Percentiles rank a stretch among this genome's conserved stretches.
These are phyloP conservation scores for Carex myosuroides DNA, from an alignment of 176 grass and related monocot genomes.

Conservation along the genomic window DNA sequence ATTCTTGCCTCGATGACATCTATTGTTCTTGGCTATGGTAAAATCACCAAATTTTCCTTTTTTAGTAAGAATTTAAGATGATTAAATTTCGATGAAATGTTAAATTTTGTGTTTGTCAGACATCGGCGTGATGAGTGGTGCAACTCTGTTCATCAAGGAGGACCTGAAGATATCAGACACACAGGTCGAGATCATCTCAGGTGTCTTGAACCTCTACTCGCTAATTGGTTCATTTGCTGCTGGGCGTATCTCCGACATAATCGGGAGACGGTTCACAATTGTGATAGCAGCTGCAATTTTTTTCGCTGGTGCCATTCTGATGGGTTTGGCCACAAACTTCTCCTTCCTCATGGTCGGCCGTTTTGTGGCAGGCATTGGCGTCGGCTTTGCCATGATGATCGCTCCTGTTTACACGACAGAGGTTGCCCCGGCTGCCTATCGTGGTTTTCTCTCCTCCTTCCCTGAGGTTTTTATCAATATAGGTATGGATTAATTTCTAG, in stretches of 20 bases:
- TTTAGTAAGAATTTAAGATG: not conserved
- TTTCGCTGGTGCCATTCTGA: conserved; percentile 48
- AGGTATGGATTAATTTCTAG: conserved; percentile 5
- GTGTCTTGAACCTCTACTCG: conserved; percentile 60
- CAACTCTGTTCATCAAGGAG: conserved; percentile 66
- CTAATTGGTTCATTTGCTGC: conserved; percentile 64
- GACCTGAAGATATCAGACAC: conserved; percentile 57
- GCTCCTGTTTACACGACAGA: conserved; percentile 63
- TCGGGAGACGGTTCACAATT: conserved; percentile 54
- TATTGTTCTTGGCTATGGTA: conserved; percentile 25
- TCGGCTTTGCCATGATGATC: conserved; percentile 61
- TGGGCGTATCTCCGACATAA: conserved; percentile 59
- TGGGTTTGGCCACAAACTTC: conserved; percentile 37
- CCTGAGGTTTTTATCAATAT: conserved; percentile 44
- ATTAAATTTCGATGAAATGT: not conserved
- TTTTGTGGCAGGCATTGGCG: conserved; percentile 49
- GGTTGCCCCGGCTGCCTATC: conserved; percentile 55
- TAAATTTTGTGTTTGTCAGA: conserved; percentile 23
- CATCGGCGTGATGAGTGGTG: conserved; percentile 63
- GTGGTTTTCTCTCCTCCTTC: conserved; percentile 50
- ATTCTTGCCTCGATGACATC: conserved; percentile 23
- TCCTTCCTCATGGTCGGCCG: conserved; percentile 38
- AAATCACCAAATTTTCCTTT: not conserved
- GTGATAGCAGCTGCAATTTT: conserved; percentile 53
- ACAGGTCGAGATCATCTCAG: conserved; percentile 66